phyloP scores from a whole-genome alignment of 1,139 yeast genomes.

The Hansenula lynferdii region DNA sequence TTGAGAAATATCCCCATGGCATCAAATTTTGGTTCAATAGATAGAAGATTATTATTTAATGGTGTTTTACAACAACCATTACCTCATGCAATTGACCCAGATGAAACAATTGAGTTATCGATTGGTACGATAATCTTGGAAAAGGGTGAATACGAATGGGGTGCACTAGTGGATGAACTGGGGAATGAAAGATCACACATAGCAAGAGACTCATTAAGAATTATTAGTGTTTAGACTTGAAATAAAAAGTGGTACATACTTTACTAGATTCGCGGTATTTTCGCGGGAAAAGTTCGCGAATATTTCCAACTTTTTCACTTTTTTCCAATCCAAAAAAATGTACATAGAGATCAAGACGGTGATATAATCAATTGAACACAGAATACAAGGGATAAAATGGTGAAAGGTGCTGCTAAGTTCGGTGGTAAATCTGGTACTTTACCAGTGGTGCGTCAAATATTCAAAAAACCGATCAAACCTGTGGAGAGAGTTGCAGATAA shows the following conservation, averaged over 20 bases:
- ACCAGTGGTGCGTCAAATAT: constrained; percentile 70
- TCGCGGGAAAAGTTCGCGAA: background rate
- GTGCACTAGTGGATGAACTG: constrained; percentile 55
- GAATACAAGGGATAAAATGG: constrained; percentile 34
- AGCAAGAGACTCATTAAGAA: constrained; percentile 29
- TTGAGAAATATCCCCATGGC: constrained; percentile 63
- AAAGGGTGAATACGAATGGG: constrained; percentile 79
- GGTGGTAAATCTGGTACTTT: constrained; percentile 73
- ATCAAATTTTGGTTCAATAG: constrained; percentile 31
- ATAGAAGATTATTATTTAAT: constrained; percentile 50
- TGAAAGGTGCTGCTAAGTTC: constrained; percentile 38
- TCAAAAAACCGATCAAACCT: constrained; percentile 64
- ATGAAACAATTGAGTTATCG: constrained; percentile 34
- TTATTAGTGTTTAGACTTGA: constrained; percentile 17
- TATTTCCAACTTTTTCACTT: background rate
- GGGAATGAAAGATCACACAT: constrained; percentile 25
- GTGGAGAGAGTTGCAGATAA: constrained; percentile 42
- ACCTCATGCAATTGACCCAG: constrained; percentile 35
- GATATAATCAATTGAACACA: no score
- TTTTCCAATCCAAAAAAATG: background rate
- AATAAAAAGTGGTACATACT: no score
- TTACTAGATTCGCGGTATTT: background rate
- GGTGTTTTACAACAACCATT: constrained; percentile 62
- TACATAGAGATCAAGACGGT: background rate
- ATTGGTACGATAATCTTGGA: constrained; percentile 60